Percentiles rank a stretch among this genome's conserved stretches.
phyloP scores from a whole-genome alignment of 1,139 yeast genomes.

The Sugiyamaella pinicola region DNA sequence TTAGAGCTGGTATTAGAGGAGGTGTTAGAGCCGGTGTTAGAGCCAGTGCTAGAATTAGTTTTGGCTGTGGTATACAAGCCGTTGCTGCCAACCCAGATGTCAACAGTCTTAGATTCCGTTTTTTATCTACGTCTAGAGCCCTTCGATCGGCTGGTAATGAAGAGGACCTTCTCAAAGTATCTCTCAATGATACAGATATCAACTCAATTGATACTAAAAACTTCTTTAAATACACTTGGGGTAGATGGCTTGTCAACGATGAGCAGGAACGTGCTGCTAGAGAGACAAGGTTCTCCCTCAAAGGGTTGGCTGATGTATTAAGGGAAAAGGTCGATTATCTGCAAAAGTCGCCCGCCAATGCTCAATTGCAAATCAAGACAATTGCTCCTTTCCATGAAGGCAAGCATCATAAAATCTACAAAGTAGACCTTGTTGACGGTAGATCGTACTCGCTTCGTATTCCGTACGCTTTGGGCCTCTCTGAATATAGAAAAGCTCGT shows the following conservation, averaged over 20 bases:
- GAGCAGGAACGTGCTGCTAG: conserved; percentile 70
- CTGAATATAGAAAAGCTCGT: conserved; percentile 62
- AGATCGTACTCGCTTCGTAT: conserved; percentile 71
- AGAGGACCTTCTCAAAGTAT: conserved; percentile 28
- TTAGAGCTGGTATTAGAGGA: too few relatives aligned
- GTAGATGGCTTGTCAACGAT: conserved; percentile 87
- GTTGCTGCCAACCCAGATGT: too few relatives aligned
- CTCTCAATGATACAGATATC: conserved; percentile 47
- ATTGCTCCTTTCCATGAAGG: conserved; percentile 91
- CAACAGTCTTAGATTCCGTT: neutral
- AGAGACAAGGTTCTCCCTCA: conserved; percentile 78
- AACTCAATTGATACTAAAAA: conserved; percentile 70
- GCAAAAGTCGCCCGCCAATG: conserved; percentile 39
- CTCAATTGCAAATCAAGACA: conserved; percentile 59
- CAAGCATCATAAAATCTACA: conserved; percentile 85
- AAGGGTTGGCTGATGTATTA: conserved; percentile 57
- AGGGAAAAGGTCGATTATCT: conserved; percentile 36
- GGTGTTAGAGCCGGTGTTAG: neutral
- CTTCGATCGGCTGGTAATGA: conserved; percentile 11
- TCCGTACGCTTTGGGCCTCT: conserved; percentile 71
- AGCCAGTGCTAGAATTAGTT: too few relatives aligned
- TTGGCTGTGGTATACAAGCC: too few relatives aligned
- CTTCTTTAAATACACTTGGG: conserved; percentile 91
- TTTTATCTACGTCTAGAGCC: neutral
- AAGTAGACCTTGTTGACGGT: conserved; percentile 62